A percentile compares a stretch with the other conserved stretches of the same genome.
Evolutionary conservation across 805 yeast species (phyloP).

Genomic region (Pichia scutulata): DNA sequence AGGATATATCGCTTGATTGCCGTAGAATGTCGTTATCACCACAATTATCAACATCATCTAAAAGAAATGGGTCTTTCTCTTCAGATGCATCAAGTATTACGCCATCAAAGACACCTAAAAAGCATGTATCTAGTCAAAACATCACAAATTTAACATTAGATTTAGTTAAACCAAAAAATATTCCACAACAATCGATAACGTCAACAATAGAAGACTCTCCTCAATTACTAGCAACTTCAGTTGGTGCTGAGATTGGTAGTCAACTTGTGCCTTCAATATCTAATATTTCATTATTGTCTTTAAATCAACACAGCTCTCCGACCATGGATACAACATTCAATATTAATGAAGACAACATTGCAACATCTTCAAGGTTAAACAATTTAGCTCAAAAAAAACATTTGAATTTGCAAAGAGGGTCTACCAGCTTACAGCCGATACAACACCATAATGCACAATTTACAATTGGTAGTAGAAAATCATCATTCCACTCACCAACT

Average conservation of each 20-base stretch:
- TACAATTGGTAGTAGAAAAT: conserved; percentile 9
- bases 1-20: neutral
- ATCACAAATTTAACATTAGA: conserved; percentile 1
- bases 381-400: conserved; percentile 2
- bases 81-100: neutral
- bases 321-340: neutral
- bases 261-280: conserved; percentile 30
- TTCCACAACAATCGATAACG: neutral
- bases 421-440: neutral
- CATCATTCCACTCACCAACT: conserved; percentile 13
- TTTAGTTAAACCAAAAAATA: neutral
- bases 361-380: neutral
- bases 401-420: conserved; percentile 1
- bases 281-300: conserved; percentile 29
- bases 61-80: conserved; percentile 1
- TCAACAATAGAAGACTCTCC: conserved; percentile 19
- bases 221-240: conserved; percentile 29
- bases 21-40: conserved; percentile 1
- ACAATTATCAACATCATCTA: neutral
- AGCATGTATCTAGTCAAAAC: neutral
- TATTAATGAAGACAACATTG: neutral
- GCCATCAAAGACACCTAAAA: neutral
- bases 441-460: conserved; percentile 2
- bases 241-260: conserved; percentile 28
- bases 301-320: conserved; percentile 22